A percentile compares a stretch with the other conserved stretches of the same genome.
phyloP scores from a whole-genome alignment of 2,329 filamentous ascomycete genomes.

The Aspergillus sp. region DNA sequence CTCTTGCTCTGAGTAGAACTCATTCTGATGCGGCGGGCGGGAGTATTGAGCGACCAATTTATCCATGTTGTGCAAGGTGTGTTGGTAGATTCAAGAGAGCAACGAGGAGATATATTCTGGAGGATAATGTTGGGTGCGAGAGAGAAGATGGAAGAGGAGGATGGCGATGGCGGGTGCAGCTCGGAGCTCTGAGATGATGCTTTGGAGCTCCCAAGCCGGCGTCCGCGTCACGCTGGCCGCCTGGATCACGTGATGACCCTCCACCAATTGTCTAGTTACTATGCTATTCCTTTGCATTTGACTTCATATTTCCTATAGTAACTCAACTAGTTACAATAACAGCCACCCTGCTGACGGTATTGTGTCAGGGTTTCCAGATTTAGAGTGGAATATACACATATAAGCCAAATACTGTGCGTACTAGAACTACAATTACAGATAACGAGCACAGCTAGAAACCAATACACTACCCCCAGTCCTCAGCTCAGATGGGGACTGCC shows the following conservation, averaged over 20 bases:
- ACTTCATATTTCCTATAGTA: not conserved
- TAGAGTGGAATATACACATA: not conserved
- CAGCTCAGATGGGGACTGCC: constrained; percentile 17
- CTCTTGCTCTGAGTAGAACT: constrained; percentile 71
- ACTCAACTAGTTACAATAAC: not conserved
- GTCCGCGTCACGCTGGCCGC: constrained; percentile 21
- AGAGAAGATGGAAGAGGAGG: constrained; percentile 13
- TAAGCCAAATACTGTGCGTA: not conserved
- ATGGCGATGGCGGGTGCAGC: constrained; percentile 15
- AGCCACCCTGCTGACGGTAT: not conserved
- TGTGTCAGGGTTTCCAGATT: not conserved
- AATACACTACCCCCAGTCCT: not conserved
- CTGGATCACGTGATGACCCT: constrained; percentile 11
- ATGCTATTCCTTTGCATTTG: not conserved
- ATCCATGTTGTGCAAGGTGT: constrained; percentile 66
- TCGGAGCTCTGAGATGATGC: constrained; percentile 20
- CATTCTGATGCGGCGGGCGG: constrained; percentile 72
- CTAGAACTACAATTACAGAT: constrained; percentile 1
- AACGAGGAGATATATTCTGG: not conserved
- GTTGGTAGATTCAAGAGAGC: constrained; percentile 22
- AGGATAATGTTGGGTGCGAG: not conserved
- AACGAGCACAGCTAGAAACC: not conserved
- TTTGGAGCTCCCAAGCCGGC: constrained; percentile 20
- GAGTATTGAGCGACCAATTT: constrained; percentile 90
- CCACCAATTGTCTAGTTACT: not conserved